A percentile compares a stretch with the other conserved stretches of the same genome.
Conservation (phyloP, 352 stramenopile species). For the Globisporangium sylvaticum region DNA sequence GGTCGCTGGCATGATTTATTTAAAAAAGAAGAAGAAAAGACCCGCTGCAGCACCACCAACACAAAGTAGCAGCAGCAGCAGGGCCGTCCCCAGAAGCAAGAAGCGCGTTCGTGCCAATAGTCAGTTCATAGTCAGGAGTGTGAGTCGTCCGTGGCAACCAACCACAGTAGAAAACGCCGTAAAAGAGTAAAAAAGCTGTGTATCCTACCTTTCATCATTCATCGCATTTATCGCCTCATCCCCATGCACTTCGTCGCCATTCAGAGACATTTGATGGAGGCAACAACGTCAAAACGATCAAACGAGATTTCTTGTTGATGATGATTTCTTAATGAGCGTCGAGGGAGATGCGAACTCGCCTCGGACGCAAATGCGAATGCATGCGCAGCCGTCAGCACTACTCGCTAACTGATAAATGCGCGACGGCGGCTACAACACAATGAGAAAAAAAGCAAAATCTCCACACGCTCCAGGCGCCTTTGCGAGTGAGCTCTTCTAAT, state of each 20-base stretch:
- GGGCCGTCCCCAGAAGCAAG: not conserved
- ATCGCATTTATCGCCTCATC: not conserved
- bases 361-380: not conserved
- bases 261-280: not conserved
- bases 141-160: not conserved
- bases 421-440: not conserved
- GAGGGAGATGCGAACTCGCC: not conserved
- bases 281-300: not conserved
- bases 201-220: conserved; percentile 2
- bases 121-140: not conserved
- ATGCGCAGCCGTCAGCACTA: not conserved
- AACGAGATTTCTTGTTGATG: not conserved
- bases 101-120: not conserved
- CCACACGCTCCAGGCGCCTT: not conserved
- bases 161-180: not conserved
- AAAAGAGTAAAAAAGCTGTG: conserved; percentile 7
- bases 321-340: not conserved
- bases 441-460: conserved; percentile 1
- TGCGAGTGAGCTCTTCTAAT: conserved; percentile 4
- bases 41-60: not conserved
- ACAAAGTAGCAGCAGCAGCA: not conserved
- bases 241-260: too few species aligned
- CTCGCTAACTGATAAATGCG: conserved; percentile 7
- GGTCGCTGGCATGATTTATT: not conserved
- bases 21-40: not conserved